Base-by-base conservation (phyloP, 2,329 filamentous ascomycete species). In the Fusarium azukiicola region DNA sequence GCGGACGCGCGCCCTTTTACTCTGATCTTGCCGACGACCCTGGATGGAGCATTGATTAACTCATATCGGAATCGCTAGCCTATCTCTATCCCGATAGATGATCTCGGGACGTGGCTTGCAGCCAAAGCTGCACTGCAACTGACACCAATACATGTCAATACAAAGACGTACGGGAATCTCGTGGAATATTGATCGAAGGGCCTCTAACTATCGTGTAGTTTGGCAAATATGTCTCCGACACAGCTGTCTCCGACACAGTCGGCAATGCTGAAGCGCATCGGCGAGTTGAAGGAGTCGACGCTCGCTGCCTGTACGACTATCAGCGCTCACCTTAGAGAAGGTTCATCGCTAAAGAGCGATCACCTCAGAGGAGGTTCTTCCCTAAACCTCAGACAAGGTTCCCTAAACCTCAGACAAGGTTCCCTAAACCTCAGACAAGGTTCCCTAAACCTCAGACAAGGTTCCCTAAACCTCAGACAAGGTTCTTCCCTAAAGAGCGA, bases 241-340 rank as follows among this genome's bases (percentile, higher is more conserved):
- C 63, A 67, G 36, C 27, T 56, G 50, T 19, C 67, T n/a, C 23
- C 67, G 14, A 44, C 61, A 32, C 63, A 67, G 36, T 58, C 47
- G 42, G 49, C 69, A 19, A 71, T 82, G 74, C 42, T 78, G 47
- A 74, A 75, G 42, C 77, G 71, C 23, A 73, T 83, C 36, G 64
- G 69, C 8, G 72, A 63, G 16, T 66, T 83, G 36, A 82, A 77
- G 56, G 74, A 79, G 47, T 73, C 74, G 21, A 73, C 76, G 7
- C 74, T 82, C 67, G 61, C 68, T 44, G 77, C 79, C 38, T 82
- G 80, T 73, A 49, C 71, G 14, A 42, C 50, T 21, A 74, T 83
- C 68, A 72, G 52, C 38, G 40, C 58, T 14, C 67, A 79, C 44
- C 44, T 81, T 17, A 68, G 38, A 27, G 47, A 42, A 23, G 63